These are phyloP conservation scores for Penicillium sp. DNA, from an alignment of 2,329 filamentous ascomycete species.

Conservation along the genomic window DNA sequence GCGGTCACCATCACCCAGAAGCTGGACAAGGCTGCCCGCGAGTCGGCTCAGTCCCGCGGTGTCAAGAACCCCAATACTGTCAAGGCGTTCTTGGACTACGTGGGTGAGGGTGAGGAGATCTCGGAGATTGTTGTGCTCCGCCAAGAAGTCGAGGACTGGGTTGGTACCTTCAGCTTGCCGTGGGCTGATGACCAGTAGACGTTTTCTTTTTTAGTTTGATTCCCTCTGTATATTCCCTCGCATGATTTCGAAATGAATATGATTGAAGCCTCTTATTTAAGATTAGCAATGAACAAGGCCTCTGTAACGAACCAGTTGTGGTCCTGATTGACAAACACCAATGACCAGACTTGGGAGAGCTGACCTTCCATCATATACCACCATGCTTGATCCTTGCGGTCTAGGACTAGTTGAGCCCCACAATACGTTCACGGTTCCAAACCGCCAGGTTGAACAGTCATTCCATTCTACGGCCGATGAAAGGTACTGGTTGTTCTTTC, in stretches of 20 bases:
- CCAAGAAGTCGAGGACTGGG: conserved; percentile 89
- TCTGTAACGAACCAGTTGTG: no score
- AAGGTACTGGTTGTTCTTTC: no score
- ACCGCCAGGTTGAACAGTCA: no score
- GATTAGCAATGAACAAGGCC: background rate
- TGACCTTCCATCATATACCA: no score
- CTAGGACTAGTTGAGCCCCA: no score
- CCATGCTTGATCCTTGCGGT: no score
- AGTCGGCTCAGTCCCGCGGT: conserved; percentile 76
- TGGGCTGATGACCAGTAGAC: conserved; percentile 60
- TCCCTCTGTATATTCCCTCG: conserved; percentile 17
- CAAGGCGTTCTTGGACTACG: conserved; percentile 95
- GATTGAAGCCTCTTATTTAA: conserved; percentile 9
- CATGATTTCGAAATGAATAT: conserved; percentile 25
- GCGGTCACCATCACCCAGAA: conserved; percentile 75
- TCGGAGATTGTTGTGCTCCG: conserved; percentile 79
- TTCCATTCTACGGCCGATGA: no score
- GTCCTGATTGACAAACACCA: no score
- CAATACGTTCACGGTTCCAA: no score
- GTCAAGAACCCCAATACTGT: conserved; percentile 97
- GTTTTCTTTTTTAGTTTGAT: conserved; percentile 6
- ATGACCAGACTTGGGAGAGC: no score
- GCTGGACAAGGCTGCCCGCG: conserved; percentile 63
- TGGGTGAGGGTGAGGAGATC: conserved; percentile 74
- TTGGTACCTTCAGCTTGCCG: conserved; percentile 85